These are phyloP conservation scores for Sarcodon sp. DNA, from an alignment of 768 basidiomycete species.

Conservation along the genomic window DNA sequence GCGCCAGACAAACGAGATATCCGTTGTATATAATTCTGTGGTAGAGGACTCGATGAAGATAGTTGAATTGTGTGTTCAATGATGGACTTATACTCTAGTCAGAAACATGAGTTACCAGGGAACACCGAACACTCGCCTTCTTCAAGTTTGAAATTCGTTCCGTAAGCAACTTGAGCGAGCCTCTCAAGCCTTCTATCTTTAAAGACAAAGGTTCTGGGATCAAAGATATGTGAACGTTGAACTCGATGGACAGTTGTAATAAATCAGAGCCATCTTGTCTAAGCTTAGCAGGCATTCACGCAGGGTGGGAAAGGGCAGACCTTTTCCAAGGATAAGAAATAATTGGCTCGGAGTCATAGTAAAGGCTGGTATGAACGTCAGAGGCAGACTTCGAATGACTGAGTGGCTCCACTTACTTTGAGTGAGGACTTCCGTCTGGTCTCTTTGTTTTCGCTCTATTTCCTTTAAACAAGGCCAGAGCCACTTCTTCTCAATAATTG, in stretches of 20 bases:
- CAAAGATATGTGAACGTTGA: conserved; percentile 51
- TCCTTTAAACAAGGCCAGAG: conserved; percentile 49
- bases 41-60: neutral
- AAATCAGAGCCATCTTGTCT: conserved; percentile 50
- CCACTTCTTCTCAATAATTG: conserved; percentile 56
- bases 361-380: conserved; percentile 27
- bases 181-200: conserved; percentile 43
- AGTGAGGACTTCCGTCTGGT: conserved; percentile 32
- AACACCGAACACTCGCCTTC: conserved; percentile 21
- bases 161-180: conserved; percentile 32
- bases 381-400: neutral
- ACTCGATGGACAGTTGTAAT: conserved; percentile 41
- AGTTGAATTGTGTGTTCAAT: conserved; percentile 32
- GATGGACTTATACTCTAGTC: conserved; percentile 22
- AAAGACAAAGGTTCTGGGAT: conserved; percentile 41
- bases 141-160: conserved; percentile 35
- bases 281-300: conserved; percentile 1
- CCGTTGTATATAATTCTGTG: conserved; percentile 9
- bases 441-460: conserved; percentile 34
- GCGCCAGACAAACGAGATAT: conserved; percentile 63
- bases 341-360: conserved; percentile 44
- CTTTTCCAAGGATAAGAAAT: conserved; percentile 63
- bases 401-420: conserved; percentile 25
- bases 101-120: neutral
- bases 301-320: conserved; percentile 19